Evolutionary conservation across 352 stramenopile species (phyloP).

Genomic region (Globisporangium paddicum): DNA sequence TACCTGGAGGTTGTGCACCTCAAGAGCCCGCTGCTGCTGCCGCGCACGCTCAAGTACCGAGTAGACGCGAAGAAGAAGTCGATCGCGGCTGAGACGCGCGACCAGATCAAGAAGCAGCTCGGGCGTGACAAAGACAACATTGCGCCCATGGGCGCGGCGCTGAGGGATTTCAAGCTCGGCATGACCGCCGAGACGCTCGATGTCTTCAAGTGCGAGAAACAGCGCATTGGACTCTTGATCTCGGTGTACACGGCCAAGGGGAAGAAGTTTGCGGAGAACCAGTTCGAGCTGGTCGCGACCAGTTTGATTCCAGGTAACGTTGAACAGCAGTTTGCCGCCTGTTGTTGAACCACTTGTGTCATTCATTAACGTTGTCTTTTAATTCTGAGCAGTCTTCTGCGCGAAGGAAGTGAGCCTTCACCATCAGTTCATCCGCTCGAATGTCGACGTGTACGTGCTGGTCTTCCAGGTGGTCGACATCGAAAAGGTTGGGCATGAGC

Average conservation of each 20-base stretch:
- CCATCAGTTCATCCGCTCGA: slow-evolving; percentile 31
- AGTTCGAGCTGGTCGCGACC: slow-evolving; percentile 48
- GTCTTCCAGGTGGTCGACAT: slow-evolving; percentile 67
- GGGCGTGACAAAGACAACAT: slow-evolving; percentile 11
- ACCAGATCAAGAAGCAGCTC: background rate
- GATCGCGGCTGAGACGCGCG: background rate
- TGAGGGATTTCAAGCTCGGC: slow-evolving; percentile 60
- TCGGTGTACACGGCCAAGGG: slow-evolving; percentile 45
- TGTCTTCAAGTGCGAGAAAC: slow-evolving; percentile 49
- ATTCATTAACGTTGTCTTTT: slow-evolving; percentile 1
- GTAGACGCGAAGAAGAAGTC: slow-evolving; percentile 21
- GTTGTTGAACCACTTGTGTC: background rate
- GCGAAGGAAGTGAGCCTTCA: slow-evolving; percentile 54
- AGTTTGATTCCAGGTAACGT: slow-evolving; percentile 49
- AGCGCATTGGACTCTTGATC: slow-evolving; percentile 46
- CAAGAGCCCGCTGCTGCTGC: slow-evolving; percentile 65
- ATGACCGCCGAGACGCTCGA: slow-evolving; percentile 67
- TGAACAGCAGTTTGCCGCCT: background rate
- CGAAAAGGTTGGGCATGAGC: slow-evolving; percentile 33
- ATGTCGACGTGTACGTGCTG: slow-evolving; percentile 43
- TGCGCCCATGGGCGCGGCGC: slow-evolving; percentile 21
- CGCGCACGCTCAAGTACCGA: slow-evolving; percentile 76
- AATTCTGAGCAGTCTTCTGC: slow-evolving; percentile 35
- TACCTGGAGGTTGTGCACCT: slow-evolving; percentile 72
- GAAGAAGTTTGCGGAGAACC: slow-evolving; percentile 46